Evolutionary conservation across 2,329 filamentous ascomycete species (phyloP).

Genomic region (Aspergillus alliaceus): DNA sequence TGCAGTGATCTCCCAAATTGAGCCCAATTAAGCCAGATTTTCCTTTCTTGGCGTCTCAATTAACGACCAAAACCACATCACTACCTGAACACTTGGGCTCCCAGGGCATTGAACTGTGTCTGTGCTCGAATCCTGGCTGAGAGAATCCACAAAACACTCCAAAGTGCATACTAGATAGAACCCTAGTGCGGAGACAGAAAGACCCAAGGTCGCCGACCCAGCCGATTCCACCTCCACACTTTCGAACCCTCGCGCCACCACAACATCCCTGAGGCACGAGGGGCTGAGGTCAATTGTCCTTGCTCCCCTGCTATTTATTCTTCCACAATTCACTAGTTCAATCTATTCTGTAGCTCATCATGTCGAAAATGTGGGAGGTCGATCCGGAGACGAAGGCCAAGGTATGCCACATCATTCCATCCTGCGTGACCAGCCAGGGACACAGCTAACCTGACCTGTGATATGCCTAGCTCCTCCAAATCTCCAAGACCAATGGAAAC

Average conservation of each 20-base stretch:
- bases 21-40: neutral
- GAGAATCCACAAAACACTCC: too few species aligned
- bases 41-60: neutral
- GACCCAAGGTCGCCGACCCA: neutral
- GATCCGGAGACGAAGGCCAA: slow-evolving; percentile 96
- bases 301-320: neutral
- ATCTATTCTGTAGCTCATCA: slow-evolving; percentile 13
- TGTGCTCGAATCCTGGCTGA: too few species aligned
- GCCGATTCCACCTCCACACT: neutral
- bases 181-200: neutral
- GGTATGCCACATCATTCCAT: slow-evolving; percentile 52
- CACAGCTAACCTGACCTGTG: neutral
- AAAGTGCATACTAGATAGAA: too few species aligned
- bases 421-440: neutral
- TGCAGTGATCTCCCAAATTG: neutral
- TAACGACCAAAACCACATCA: neutral
- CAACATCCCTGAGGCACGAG: neutral
- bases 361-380: slow-evolving; percentile 94
- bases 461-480: slow-evolving; percentile 71
- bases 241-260: neutral
- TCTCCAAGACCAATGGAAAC: slow-evolving; percentile 89
- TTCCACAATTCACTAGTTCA: neutral
- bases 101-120: neutral
- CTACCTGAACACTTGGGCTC: neutral
- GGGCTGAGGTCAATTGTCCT: neutral